Base-by-base conservation (phyloP, 2,329 filamentous ascomycete genomes). In the Neurospora sp. region DNA sequence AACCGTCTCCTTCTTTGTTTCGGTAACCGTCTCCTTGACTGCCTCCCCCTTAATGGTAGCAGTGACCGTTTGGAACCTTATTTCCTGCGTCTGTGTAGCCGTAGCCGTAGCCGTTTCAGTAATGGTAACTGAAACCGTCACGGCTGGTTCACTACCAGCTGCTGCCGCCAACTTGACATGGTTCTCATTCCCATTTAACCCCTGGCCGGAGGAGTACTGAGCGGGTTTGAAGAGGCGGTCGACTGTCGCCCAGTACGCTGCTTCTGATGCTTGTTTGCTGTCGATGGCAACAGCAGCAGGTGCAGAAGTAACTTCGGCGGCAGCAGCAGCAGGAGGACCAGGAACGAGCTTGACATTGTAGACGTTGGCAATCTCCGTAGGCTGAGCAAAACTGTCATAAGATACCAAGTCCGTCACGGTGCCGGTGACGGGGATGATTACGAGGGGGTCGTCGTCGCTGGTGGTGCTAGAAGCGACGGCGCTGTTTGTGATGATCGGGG, bases 221-320 rank as follows among this genome's bases (percentile, higher is more conserved):
- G 52, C 6, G 6, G 52, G 52, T 5, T 62, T 62, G 12, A 62
- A 62, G 1, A 36, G 1, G 1, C 52, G 15, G 52, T 62, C 52
- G 15, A 62, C 52, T 33, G 52, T 62, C 0, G 52, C 52, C 52
- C 52, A 62, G 52, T 62, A 62, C 1, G 1, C 0, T 1, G 52
- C 52, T 15, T 52, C 52, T 19, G 41, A 46, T 46, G 41, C 8
- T 19, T 19, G 41, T 57, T 57, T 6, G 6, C 11, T 36, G 52
- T 76, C 19, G 77, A 77, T 69, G 75, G 71, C 41, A 75, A 71
- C 71, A 74, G 40, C 52, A 43, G 23, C 2, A 17, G 52, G 52
- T 0, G 52, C 52, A 10, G 46, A 6, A 6, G 52, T 62, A 4
- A 62, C 23, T 1, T 62, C 8, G 1, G 52, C 46, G 0, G 46